A percentile compares a stretch with the other conserved stretches of the same genome.
These are phyloP conservation scores for Rhodotorula paludigena DNA, from an alignment of 768 basidiomycete genomes.

Conservation along the genomic window DNA sequence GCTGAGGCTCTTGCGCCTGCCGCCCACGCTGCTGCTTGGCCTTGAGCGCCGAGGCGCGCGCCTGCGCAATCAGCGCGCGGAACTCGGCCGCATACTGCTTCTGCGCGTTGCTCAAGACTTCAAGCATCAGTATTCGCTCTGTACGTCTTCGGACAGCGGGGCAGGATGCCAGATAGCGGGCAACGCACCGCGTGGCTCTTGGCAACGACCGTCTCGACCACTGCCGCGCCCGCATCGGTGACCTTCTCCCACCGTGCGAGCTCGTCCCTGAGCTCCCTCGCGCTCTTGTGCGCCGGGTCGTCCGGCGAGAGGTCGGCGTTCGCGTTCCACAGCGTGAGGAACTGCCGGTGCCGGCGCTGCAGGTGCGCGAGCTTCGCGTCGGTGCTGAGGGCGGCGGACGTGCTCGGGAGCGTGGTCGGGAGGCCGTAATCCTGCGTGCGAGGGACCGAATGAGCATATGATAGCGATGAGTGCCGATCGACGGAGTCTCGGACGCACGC, in stretches of 20 bases:
- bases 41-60: not conserved
- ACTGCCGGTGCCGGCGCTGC: slow-evolving; percentile 14
- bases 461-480: not conserved
- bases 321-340: slow-evolving; percentile 24
- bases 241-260: slow-evolving; percentile 21
- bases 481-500: not conserved
- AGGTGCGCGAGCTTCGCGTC: not conserved
- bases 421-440: not conserved
- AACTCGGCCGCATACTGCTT: slow-evolving; percentile 8
- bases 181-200: not conserved
- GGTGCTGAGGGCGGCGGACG: not conserved
- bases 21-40: too few relatives aligned
- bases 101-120: not conserved
- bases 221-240: too few relatives aligned
- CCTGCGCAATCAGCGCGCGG: slow-evolving; percentile 2
- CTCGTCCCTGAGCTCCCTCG: slow-evolving; percentile 6
- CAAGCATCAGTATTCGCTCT: not conserved
- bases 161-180: not conserved
- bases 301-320: slow-evolving; percentile 15
- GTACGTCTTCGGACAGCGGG: too few relatives aligned
- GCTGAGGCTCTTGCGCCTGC: not conserved
- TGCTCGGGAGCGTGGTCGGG: not conserved
- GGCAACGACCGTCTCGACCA: not conserved
- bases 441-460: not conserved
- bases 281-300: slow-evolving; percentile 4